phyloP scores from a whole-genome alignment of 345 rosid genomes.

The Eucalyptus leucophloia region DNA sequence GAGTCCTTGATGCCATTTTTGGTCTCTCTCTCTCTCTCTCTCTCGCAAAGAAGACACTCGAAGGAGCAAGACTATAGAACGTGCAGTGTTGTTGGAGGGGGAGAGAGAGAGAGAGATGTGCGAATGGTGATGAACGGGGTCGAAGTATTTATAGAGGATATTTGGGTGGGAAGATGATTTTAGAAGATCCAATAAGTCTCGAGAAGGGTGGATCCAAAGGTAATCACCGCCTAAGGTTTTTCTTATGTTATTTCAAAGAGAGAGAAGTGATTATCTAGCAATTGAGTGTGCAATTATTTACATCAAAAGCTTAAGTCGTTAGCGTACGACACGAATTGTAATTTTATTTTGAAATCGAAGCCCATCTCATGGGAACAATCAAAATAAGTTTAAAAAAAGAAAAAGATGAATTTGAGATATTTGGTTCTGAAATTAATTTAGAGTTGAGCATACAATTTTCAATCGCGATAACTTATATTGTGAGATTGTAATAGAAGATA shows the following conservation, averaged over 20 bases:
- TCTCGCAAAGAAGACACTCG: background rate
- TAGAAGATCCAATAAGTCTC: background rate
- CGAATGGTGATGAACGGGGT: background rate
- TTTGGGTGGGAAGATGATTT: background rate
- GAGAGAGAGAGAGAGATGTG: background rate
- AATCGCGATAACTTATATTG: background rate
- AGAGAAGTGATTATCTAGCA: background rate
- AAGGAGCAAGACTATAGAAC: background rate
- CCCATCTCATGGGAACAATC: background rate
- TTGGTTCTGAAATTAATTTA: background rate
- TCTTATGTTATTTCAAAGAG: background rate
- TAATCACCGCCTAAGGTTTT: background rate
- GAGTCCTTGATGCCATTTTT: slow-evolving; percentile 3
- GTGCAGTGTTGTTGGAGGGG: background rate
- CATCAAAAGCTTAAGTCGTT: background rate
- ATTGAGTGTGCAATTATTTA: background rate
- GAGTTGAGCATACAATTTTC: background rate
- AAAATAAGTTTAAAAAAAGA: background rate
- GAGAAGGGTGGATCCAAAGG: background rate
- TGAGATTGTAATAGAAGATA: background rate
- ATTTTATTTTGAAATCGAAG: background rate
- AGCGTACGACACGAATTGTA: rapidly evolving
- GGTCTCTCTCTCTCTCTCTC: background rate
- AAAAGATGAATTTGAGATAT: background rate
- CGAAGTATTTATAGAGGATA: background rate